Evolutionary conservation across 2,329 filamentous ascomycete species (phyloP).

Genomic region (Acephala macrosclerotiorum): DNA sequence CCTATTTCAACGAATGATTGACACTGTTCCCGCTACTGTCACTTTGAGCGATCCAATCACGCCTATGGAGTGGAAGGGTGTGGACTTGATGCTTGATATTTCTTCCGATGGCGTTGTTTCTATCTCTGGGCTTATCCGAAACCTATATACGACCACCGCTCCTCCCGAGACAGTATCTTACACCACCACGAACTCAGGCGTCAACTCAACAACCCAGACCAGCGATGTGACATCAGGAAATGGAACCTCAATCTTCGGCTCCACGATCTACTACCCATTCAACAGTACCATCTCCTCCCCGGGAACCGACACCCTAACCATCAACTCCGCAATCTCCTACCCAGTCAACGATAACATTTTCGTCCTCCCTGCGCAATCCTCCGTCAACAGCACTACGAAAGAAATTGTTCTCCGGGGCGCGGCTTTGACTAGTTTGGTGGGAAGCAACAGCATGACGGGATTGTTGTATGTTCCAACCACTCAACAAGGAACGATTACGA

Average conservation of each 20-base stretch:
- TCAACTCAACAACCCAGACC: neutral
- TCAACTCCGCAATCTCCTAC: neutral
- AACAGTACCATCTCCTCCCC: neutral
- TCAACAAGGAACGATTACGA: neutral
- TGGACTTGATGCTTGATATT: neutral
- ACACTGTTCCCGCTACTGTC: constrained; percentile 28
- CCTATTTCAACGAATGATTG: constrained; percentile 34
- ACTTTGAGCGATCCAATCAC: neutral
- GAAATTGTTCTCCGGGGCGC: neutral
- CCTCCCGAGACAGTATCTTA: neutral
- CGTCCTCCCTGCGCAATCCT: neutral
- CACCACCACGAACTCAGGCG: neutral
- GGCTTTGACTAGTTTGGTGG: neutral
- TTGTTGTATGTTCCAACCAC: neutral
- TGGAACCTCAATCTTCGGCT: neutral
- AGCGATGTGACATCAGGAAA: neutral
- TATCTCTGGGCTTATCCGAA: neutral
- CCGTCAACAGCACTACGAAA: neutral
- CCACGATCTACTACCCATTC: constrained; percentile 1
- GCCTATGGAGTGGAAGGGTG: constrained; percentile 3
- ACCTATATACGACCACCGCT: neutral
- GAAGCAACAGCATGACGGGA: neutral
- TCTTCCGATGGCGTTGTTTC: neutral
- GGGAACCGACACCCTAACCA: neutral
- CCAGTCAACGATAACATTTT: neutral